Evolutionary conservation across 2,329 filamentous ascomycete genomes (phyloP).

Genomic region (Lasiodiplodia citricola): DNA sequence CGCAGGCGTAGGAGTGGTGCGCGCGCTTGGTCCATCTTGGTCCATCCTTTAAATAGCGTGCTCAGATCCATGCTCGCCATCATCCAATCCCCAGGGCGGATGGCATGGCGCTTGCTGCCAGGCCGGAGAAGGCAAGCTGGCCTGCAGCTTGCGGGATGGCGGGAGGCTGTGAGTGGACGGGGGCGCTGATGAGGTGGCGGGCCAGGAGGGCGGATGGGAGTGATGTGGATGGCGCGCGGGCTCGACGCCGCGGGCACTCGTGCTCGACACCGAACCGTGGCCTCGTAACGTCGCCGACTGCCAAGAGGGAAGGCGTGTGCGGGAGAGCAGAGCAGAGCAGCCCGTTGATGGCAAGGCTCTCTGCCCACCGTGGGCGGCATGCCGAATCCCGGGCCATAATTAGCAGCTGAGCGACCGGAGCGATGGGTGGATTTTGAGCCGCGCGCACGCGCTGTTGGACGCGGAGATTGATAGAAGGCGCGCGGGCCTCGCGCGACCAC

Average conservation of each 20-base stretch:
- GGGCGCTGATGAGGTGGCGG: constrained; percentile 14
- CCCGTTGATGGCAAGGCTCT: neutral
- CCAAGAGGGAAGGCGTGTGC: constrained; percentile 3
- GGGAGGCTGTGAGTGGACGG: constrained; percentile 1
- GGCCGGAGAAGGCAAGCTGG: neutral
- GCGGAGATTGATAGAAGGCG: constrained; percentile 11
- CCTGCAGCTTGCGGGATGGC: neutral
- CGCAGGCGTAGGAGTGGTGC: neutral
- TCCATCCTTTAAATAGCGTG: constrained; percentile 13
- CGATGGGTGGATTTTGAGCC: neutral
- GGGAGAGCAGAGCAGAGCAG: neutral
- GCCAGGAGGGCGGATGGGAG: constrained; percentile 3
- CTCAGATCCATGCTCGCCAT: constrained; percentile 14
- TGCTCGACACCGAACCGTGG: constrained; percentile 3
- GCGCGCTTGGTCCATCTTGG: neutral
- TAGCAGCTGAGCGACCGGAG: neutral
- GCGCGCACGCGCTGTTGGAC: neutral
- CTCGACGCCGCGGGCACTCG: neutral
- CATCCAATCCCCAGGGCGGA: constrained; percentile 6
- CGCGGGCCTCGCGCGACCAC: neutral
- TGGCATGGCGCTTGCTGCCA: constrained; percentile 14
- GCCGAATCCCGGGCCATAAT: neutral
- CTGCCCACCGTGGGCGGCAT: neutral
- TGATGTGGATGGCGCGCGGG: neutral
- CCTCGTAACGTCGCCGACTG: constrained; percentile 1